A percentile compares a stretch with the other conserved stretches of the same genome.
These are phyloP conservation scores for Nannochloris sp. DNA, from an alignment of 139 green algal genomes.

Conservation along the genomic window DNA sequence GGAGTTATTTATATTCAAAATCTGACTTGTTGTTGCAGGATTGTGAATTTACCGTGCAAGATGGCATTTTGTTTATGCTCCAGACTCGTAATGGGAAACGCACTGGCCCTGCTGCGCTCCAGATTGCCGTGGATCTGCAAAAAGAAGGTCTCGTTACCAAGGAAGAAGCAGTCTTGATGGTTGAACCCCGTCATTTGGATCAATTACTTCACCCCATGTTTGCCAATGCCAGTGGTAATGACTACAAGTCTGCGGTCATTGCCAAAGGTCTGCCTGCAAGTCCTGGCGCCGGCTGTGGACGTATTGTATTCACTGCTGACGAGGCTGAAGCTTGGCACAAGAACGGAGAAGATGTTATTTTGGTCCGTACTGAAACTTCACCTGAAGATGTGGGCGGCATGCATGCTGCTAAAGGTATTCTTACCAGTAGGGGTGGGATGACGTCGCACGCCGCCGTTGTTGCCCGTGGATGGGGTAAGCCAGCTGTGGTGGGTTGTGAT, in stretches of 20 bases:
- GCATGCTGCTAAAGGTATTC: slow-evolving; percentile 73
- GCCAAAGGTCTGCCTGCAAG: slow-evolving; percentile 70
- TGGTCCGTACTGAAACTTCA: slow-evolving; percentile 72
- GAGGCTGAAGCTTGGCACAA: slow-evolving; percentile 63
- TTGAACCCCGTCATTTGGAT: slow-evolving; percentile 82
- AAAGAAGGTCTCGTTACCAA: slow-evolving; percentile 45
- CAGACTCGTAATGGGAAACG: slow-evolving; percentile 83
- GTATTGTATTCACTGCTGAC: slow-evolving; percentile 75
- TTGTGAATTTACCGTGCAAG: slow-evolving; percentile 86
- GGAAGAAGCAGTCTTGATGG: slow-evolving; percentile 63
- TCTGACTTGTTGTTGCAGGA: slow-evolving; percentile 48
- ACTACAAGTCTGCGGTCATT: slow-evolving; percentile 58
- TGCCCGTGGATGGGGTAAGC: slow-evolving; percentile 85
- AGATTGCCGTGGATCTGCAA: slow-evolving; percentile 70
- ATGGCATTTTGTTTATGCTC: slow-evolving; percentile 81
- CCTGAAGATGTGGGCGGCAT: slow-evolving; percentile 87
- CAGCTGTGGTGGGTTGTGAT: slow-evolving; percentile 78
- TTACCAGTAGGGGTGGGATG: slow-evolving; percentile 82
- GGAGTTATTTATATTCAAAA: neutral
- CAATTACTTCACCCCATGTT: slow-evolving; percentile 84
- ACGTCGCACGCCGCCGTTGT: slow-evolving; percentile 85
- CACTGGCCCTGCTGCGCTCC: slow-evolving; percentile 68
- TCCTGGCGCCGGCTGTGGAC: slow-evolving; percentile 74
- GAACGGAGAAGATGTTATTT: slow-evolving; percentile 47
- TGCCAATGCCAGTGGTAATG: slow-evolving; percentile 29